phyloP scores from a whole-genome alignment of 2,329 filamentous ascomycete genomes.

The Diaporthe sp. region DNA sequence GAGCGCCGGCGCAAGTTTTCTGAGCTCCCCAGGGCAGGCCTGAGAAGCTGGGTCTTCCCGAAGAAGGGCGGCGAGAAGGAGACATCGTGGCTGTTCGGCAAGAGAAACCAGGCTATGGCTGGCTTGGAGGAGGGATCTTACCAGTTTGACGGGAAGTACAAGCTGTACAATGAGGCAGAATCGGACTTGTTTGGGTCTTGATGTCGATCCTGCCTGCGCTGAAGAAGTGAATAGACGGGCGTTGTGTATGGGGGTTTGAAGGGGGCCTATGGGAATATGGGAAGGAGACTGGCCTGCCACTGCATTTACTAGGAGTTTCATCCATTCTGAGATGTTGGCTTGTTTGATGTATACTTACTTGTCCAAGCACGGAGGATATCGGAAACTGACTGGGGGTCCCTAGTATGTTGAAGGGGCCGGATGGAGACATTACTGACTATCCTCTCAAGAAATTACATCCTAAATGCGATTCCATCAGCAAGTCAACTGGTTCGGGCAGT shows the following conservation, averaged over 20 bases:
- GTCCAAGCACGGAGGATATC: background rate
- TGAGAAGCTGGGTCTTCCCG: slow-evolving; percentile 47
- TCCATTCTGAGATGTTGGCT: background rate
- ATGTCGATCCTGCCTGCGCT: background rate
- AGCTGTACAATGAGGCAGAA: slow-evolving; percentile 44
- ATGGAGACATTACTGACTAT: background rate
- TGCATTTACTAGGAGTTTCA: slow-evolving; percentile 26
- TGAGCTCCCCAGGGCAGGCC: slow-evolving; percentile 47
- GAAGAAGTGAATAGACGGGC: background rate
- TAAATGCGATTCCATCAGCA: too few species aligned
- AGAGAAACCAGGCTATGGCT: slow-evolving; percentile 45
- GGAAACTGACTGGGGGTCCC: background rate
- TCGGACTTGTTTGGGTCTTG: slow-evolving; percentile 19
- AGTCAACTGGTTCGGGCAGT: background rate
- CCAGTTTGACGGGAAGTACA: slow-evolving; percentile 43
- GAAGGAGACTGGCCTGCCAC: slow-evolving; percentile 9
- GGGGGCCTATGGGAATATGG: background rate
- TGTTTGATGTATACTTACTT: background rate
- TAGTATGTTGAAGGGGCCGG: background rate
- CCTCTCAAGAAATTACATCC: background rate
- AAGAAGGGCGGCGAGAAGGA: slow-evolving; percentile 35
- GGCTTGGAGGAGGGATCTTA: slow-evolving; percentile 44
- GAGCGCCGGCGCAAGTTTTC: slow-evolving; percentile 43
- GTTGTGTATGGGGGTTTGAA: background rate
- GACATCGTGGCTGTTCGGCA: slow-evolving; percentile 42